These are phyloP conservation scores for Kokia cookei DNA, from an alignment of 441 rosid species.

Conservation along the genomic window DNA sequence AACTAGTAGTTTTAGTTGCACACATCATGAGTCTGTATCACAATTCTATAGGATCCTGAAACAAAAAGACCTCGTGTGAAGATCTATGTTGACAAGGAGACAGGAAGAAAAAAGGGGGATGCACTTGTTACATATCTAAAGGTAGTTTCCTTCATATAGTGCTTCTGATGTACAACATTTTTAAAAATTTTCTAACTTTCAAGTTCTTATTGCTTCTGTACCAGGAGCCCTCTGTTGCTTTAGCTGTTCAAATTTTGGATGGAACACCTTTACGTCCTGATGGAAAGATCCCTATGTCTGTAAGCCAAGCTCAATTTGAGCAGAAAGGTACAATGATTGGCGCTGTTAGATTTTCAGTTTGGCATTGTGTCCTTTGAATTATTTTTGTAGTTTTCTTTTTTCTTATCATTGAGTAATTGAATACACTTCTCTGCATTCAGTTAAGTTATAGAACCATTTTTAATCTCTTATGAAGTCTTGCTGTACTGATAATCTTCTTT, in stretches of 20 bases:
- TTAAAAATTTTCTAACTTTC: constrained; percentile 1
- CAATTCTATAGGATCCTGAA: constrained; percentile 67
- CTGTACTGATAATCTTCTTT: background rate
- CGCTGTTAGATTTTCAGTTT: constrained; percentile 3
- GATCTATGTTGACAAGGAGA: constrained; percentile 81
- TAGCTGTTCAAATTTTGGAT: constrained; percentile 86
- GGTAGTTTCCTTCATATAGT: constrained; percentile 34
- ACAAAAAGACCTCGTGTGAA: constrained; percentile 85
- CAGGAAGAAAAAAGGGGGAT: constrained; percentile 86
- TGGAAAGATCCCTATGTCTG: constrained; percentile 75
- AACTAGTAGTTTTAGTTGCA: background rate
- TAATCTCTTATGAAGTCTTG: background rate
- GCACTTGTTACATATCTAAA: constrained; percentile 89
- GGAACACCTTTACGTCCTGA: constrained; percentile 84
- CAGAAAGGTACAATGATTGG: constrained; percentile 63
- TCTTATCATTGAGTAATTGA: background rate
- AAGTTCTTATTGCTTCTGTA: background rate
- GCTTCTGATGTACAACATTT: constrained; percentile 7
- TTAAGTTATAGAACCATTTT: constrained; percentile 1
- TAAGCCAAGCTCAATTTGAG: constrained; percentile 77
- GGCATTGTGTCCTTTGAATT: background rate
- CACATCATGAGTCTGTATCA: constrained; percentile 1
- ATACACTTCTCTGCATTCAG: background rate
- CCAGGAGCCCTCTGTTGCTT: constrained; percentile 94
- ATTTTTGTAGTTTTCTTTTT: background rate